Percentiles rank a stretch among this genome's conserved stretches.
Conservation (phyloP, 176 grass and related monocot species). For the Oryza meyeriana region DNA sequence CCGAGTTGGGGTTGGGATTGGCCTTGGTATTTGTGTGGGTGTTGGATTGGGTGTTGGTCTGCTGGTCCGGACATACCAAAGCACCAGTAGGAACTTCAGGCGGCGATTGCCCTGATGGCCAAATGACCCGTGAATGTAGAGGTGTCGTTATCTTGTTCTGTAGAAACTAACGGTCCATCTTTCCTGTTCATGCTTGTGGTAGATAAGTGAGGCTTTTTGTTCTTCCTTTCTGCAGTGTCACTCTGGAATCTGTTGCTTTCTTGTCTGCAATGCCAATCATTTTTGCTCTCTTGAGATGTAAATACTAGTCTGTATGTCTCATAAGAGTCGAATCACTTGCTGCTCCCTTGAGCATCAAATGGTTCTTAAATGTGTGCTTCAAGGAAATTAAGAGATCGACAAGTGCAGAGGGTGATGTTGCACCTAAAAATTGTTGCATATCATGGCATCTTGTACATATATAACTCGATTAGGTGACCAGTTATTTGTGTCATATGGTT, state of each 20-base stretch:
- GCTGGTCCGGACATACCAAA: constrained; percentile 76
- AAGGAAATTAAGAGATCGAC: constrained; percentile 37
- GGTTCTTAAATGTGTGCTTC: constrained; percentile 30
- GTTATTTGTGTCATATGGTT: constrained; percentile 25
- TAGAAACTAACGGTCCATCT: constrained; percentile 38
- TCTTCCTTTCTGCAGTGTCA: constrained; percentile 8
- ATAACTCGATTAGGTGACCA: constrained; percentile 39
- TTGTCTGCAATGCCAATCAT: constrained; percentile 39
- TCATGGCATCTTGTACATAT: constrained; percentile 21
- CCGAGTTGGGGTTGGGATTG: constrained; percentile 81
- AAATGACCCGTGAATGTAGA: constrained; percentile 27
- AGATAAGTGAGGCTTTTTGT: constrained; percentile 36
- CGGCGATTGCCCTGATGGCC: constrained; percentile 55
- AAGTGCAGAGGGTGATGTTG: constrained; percentile 41
- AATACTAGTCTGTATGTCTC: constrained; percentile 24
- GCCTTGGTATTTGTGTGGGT: constrained; percentile 87
- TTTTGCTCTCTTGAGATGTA: constrained; percentile 48
- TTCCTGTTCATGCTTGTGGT: constrained; percentile 38
- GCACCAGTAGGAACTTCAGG: constrained; percentile 68
- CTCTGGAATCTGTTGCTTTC: constrained; percentile 26
- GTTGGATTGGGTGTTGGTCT: constrained; percentile 83
- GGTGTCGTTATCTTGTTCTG: constrained; percentile 32
- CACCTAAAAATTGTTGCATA: constrained; percentile 36
- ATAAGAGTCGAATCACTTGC: constrained; percentile 23
- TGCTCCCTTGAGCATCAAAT: constrained; percentile 23